Conservation (phyloP, 495 filamentous ascomycete genomes). For the Hyaloscypha bicolor region DNA sequence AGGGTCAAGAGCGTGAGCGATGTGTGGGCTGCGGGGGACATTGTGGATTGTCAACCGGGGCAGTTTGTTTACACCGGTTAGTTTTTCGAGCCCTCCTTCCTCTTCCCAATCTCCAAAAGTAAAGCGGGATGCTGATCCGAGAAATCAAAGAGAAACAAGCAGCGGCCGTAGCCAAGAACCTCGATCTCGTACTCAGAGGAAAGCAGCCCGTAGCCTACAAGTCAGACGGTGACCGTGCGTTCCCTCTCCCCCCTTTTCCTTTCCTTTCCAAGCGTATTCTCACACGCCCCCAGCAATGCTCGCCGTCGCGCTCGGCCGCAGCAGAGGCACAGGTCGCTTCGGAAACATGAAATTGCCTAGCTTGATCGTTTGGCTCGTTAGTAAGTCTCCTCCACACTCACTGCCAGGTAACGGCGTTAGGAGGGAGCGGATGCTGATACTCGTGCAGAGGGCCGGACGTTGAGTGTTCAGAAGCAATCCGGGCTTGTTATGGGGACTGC, state of each 20-base stretch:
- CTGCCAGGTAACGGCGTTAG: neutral
- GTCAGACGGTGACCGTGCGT: conserved; percentile 32
- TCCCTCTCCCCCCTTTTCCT: neutral
- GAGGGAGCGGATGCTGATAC: too few species aligned
- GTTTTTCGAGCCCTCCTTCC: neutral
- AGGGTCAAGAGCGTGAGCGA: conserved; percentile 37
- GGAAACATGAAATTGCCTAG: conserved; percentile 28
- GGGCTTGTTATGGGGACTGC: neutral
- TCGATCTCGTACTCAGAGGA: conserved; percentile 32
- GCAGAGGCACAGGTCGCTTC: conserved; percentile 27
- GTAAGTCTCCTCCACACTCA: conserved; percentile 18
- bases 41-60: conserved; percentile 15
- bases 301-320: conserved; percentile 29
- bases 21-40: conserved; percentile 48
- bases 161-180: conserved; percentile 22
- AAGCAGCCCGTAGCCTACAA: conserved; percentile 44
- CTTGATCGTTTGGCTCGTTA: conserved; percentile 26
- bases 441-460: neutral
- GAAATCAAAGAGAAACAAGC: conserved; percentile 22
- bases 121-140: neutral
- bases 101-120: neutral
- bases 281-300: conserved; percentile 8
- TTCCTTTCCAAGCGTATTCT: neutral
- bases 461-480: neutral
- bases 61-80: conserved; percentile 24